These are phyloP conservation scores for Umbelopsis vinacea DNA, from an alignment of 192 early-diverging fungal species.

Conservation along the genomic window DNA sequence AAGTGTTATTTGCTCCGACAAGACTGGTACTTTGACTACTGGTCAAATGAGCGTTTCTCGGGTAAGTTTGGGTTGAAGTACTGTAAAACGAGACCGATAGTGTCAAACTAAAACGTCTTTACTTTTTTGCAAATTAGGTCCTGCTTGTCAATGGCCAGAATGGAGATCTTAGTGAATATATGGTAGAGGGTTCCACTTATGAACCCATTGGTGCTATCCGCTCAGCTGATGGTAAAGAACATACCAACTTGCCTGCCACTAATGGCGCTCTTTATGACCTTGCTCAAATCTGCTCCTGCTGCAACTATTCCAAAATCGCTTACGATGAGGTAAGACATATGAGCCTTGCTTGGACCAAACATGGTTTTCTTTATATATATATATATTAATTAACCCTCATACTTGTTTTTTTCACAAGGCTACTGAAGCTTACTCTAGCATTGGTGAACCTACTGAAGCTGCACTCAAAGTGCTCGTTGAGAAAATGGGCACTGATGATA, in stretches of 20 bases:
- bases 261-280: conserved; percentile 71
- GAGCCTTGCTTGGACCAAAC: conserved; percentile 21
- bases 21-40: conserved; percentile 98
- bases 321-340: conserved; percentile 70
- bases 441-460: conserved; percentile 99
- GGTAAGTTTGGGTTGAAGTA: conserved; percentile 24
- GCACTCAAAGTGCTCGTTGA: conserved; percentile 93
- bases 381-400: too few relatives aligned
- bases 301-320: conserved; percentile 88
- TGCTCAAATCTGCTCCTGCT: conserved; percentile 81
- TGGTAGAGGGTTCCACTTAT: conserved; percentile 86
- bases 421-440: conserved; percentile 64
- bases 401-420: conserved; percentile 18
- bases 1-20: conserved; percentile 98
- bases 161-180: conserved; percentile 64
- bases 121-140: conserved; percentile 27
- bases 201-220: conserved; percentile 77
- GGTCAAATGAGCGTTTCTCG: conserved; percentile 96
- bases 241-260: conserved; percentile 58
- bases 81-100: background rate
- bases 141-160: conserved; percentile 57
- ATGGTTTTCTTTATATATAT: too few relatives aligned
- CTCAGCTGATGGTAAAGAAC: conserved; percentile 43
- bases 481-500: conserved; percentile 84
- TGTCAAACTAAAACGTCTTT: background rate